phyloP scores from a whole-genome alignment of 1,284 basidiomycete genomes.

The Earliella scabrosa region DNA sequence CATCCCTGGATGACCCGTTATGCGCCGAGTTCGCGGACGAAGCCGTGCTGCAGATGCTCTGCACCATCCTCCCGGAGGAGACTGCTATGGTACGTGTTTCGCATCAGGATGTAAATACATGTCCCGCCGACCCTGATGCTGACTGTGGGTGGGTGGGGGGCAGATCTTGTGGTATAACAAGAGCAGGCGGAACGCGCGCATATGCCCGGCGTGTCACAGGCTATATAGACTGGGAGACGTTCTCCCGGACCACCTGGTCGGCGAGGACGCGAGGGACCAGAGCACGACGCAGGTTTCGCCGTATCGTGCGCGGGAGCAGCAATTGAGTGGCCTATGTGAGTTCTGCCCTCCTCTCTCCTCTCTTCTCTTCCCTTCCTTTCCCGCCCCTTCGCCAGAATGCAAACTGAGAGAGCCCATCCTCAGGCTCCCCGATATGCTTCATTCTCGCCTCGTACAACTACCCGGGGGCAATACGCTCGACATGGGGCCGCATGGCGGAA shows the following conservation, averaged over 20 bases:
- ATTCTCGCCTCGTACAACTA: slow-evolving; percentile 70
- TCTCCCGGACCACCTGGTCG: slow-evolving; percentile 51
- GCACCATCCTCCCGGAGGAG: slow-evolving; percentile 69
- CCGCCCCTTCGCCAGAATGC: not conserved
- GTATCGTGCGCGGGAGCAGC: slow-evolving; percentile 61
- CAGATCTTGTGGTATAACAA: slow-evolving; percentile 88
- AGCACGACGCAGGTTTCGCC: slow-evolving; percentile 38
- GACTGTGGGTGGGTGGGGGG: not conserved
- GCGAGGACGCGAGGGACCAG: slow-evolving; percentile 25
- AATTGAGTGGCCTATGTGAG: slow-evolving; percentile 78
- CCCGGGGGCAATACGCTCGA: slow-evolving; percentile 62
- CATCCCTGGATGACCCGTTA: slow-evolving; percentile 60
- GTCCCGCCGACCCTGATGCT: not conserved
- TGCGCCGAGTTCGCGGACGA: slow-evolving; percentile 76
- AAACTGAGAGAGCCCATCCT: slow-evolving; percentile 1
- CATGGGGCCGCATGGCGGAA: slow-evolving; percentile 70
- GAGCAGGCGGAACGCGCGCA: slow-evolving; percentile 63
- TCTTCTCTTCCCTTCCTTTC: not conserved
- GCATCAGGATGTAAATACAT: too few relatives aligned
- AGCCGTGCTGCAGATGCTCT: slow-evolving; percentile 73
- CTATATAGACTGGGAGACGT: slow-evolving; percentile 70
- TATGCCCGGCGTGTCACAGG: slow-evolving; percentile 77
- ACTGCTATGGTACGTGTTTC: slow-evolving; percentile 58
- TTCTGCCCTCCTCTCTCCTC: slow-evolving; percentile 11
- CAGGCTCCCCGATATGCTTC: slow-evolving; percentile 78